Conservation (phyloP, 495 filamentous ascomycete species). For the Annulohypoxylon nitens region DNA sequence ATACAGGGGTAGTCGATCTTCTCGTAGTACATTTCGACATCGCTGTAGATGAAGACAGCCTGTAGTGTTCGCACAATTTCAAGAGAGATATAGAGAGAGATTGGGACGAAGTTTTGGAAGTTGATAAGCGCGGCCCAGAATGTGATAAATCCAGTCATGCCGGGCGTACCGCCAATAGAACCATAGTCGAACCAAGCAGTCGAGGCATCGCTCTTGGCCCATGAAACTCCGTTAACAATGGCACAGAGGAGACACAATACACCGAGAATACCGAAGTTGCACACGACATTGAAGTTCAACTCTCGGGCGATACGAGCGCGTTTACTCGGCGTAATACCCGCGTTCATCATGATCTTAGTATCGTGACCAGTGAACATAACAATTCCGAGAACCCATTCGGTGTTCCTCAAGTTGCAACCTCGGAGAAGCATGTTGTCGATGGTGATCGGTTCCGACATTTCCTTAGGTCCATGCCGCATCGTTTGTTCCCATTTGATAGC, state of each 20-base stretch:
- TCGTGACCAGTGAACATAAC: conserved; percentile 97
- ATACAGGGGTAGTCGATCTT: conserved; percentile 93
- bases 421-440: conserved; percentile 96
- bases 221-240: conserved; percentile 86
- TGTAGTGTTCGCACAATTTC: conserved; percentile 95
- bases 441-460: conserved; percentile 91
- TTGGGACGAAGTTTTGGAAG: conserved; percentile 98
- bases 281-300: conserved; percentile 96
- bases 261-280: conserved; percentile 94
- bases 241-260: conserved; percentile 89
- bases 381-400: conserved; percentile 96
- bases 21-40: conserved; percentile 96
- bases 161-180: conserved; percentile 80
- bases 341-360: conserved; percentile 99
- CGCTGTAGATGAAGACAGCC: conserved; percentile 97
- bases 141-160: conserved; percentile 90
- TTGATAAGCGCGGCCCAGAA: conserved; percentile 95
- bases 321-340: conserved; percentile 96
- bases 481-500: conserved; percentile 88
- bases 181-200: conserved; percentile 88
- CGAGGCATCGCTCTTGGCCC: conserved; percentile 79
- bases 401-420: conserved; percentile 94
- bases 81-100: conserved; percentile 96
- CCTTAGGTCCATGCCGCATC: conserved; percentile 70
- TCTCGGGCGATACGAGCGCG: conserved; percentile 90